These are phyloP conservation scores for Lasiosphaeria ovina DNA, from an alignment of 495 filamentous ascomycete genomes.

Conservation along the genomic window DNA sequence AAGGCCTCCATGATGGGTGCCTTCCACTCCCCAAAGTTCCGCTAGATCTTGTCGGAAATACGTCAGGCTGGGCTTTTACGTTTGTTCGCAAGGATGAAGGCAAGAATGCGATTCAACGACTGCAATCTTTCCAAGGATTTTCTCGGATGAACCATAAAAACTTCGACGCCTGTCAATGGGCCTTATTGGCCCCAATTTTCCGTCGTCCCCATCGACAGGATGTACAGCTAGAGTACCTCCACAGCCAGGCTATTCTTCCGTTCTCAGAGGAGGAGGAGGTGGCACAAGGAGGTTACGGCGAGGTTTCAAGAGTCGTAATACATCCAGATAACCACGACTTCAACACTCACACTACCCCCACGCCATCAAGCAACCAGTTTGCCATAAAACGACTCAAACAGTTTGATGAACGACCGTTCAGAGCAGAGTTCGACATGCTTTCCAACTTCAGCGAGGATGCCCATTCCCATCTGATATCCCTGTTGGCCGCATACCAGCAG, in stretches of 20 bases:
- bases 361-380: neutral
- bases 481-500: neutral
- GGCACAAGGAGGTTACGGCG: neutral
- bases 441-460: neutral
- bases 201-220: neutral
- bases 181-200: neutral
- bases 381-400: neutral
- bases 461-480: neutral
- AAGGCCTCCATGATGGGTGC: neutral
- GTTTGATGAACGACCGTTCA: neutral
- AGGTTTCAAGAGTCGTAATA: neutral
- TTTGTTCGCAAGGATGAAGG: neutral
- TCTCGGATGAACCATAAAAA: neutral
- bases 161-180: neutral
- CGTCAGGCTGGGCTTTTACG: neutral
- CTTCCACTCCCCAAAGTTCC: neutral
- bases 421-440: neutral
- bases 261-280: neutral
- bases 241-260: neutral
- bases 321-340: neutral
- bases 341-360: no score
- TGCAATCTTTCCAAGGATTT: neutral
- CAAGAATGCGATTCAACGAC: neutral
- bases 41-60: neutral
- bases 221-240: neutral